A percentile compares a stretch with the other conserved stretches of the same genome.
Evolutionary conservation across 2,329 filamentous ascomycete species (phyloP).

Genomic region (Aspergillus ruber): DNA sequence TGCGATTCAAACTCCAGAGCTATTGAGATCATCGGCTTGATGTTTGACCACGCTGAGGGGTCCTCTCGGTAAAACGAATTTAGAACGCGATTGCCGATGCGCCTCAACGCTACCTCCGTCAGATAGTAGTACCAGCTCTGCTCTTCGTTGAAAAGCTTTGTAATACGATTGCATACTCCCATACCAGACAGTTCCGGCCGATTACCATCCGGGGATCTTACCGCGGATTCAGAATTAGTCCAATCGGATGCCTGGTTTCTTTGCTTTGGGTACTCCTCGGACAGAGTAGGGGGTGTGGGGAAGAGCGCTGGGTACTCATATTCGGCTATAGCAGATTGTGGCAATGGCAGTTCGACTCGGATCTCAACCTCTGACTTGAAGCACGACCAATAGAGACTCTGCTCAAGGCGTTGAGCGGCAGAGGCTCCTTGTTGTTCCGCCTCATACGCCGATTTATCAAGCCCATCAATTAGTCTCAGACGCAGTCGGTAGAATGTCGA

Average conservation of each 20-base stretch:
- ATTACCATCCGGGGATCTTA: neutral
- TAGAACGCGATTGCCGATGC: constrained; percentile 38
- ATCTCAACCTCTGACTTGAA: constrained; percentile 41
- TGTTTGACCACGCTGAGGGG: constrained; percentile 15
- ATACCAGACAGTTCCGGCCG: neutral
- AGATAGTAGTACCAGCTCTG: constrained; percentile 42
- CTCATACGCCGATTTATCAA: constrained; percentile 5
- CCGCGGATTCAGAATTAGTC: neutral
- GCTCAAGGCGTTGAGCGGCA: constrained; percentile 27
- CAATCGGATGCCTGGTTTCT: neutral
- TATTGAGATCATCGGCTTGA: constrained; percentile 17
- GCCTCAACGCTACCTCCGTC: constrained; percentile 38
- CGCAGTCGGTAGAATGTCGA: constrained; percentile 31
- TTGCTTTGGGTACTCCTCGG: constrained; percentile 6
- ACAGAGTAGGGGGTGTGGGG: constrained; percentile 21
- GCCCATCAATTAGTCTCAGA: constrained; percentile 17
- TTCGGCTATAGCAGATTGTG: constrained; percentile 30
- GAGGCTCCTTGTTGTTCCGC: constrained; percentile 4
- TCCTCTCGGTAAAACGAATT: constrained; percentile 25
- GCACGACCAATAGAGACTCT: constrained; percentile 40
- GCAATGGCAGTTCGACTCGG: constrained; percentile 34
- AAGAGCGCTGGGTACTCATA: constrained; percentile 30
- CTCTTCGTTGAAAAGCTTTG: constrained; percentile 20
- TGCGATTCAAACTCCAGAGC: constrained; percentile 25
- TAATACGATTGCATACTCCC: constrained; percentile 4